Conservation (phyloP, 2,329 filamentous ascomycete species). For the Neonectria hederae region DNA sequence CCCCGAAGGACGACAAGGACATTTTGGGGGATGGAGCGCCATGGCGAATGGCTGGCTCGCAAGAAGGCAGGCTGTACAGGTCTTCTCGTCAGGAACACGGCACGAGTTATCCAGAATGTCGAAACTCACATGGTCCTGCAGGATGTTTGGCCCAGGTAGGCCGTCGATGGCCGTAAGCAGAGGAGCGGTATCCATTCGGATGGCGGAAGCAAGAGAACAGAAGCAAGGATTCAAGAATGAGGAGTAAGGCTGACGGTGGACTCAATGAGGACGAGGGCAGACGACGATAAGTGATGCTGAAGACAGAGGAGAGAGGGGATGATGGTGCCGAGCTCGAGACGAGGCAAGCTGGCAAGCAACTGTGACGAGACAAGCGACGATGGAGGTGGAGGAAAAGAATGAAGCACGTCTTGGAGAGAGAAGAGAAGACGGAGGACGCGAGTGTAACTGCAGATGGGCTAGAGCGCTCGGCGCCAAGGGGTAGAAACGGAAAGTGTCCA, state of each 20-base stretch:
- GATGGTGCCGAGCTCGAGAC: constrained; percentile 22
- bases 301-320: constrained; percentile 1
- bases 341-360: constrained; percentile 9
- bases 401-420: background rate
- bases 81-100: constrained; percentile 23
- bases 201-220: background rate
- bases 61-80: constrained; percentile 58
- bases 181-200: constrained; percentile 48
- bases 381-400: constrained; percentile 16
- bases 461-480: background rate
- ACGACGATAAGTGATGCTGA: constrained; percentile 17
- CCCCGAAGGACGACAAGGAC: constrained; percentile 56
- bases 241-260: background rate
- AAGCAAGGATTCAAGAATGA: background rate
- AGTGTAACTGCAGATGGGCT: background rate
- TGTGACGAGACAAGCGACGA: constrained; percentile 20
- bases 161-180: constrained; percentile 45
- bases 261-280: background rate
- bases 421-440: background rate
- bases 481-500: constrained; percentile 2
- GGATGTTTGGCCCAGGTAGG: constrained; percentile 45
- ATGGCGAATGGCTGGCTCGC: constrained; percentile 62
- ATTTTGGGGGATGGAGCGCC: constrained; percentile 57
- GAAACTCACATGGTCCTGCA: constrained; percentile 49
- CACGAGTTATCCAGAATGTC: background rate